Base-by-base conservation (phyloP, 2,329 filamentous ascomycete species). In the Rutstroemia sp. region DNA sequence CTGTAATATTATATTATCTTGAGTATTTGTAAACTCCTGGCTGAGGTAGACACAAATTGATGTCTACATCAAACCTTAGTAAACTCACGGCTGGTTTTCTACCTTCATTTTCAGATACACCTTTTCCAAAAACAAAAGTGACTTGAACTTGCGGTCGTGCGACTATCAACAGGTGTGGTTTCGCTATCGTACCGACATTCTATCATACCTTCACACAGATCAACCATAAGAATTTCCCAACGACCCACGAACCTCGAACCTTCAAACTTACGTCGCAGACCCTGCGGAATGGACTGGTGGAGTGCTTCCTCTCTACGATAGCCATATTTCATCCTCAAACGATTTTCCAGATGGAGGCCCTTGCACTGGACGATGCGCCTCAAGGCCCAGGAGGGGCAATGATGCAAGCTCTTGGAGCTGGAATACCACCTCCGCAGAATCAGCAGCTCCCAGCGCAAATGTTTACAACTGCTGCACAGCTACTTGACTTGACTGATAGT, bases 401-500 rank as follows among this genome's bases (percentile, higher is more conserved):
- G 46, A 60, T 57, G 18, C 55, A 54, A 58, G 45, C 53, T 39
- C 55, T 63, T 9, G 62, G 63, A 41, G 56, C 58, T 25, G 65
- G 65, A 18, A 38, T 62, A 46, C 58, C 64, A 23, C 61, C 64
- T 18, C 62, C 49, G 58, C 67, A 53, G 64, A 75, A 73, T 30
- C 80, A 82, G 61, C 87, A 90, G 73, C 77, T 92, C 41, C 89
- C 89, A 14, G 92, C 92, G 58, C 92, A 99, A 77, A 96, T 97
- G 87, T 99, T 99, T 75, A 95, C 94, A 18, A 99, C 94, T 34
- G 94, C 94, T 34, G 92, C 94, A 54, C 94, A 97, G 77, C 78
- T 99, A 58, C 78, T 99, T 58, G 94, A 99, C 71, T 80, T 99
- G 68, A 97, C 94, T 66, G 94, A 99, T 76, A 99, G 92, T 97